A percentile compares a stretch with the other conserved stretches of the same genome.
Conservation (phyloP, 1,284 basidiomycete genomes). For the Caloboletus firmus region DNA sequence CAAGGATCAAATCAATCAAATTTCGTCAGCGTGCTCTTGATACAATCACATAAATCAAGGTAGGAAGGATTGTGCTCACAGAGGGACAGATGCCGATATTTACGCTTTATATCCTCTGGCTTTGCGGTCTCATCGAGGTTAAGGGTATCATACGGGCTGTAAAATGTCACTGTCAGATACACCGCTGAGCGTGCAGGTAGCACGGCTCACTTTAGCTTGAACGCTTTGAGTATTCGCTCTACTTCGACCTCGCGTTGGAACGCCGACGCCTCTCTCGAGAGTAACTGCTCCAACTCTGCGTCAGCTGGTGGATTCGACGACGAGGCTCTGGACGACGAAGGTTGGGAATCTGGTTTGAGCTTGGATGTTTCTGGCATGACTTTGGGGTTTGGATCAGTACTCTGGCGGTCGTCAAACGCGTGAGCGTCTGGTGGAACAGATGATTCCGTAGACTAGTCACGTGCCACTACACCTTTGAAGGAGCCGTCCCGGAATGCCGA, state of each 20-base stretch:
- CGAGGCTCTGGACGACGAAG: conserved; percentile 34
- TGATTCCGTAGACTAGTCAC: conserved; percentile 15
- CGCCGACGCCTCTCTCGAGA: conserved; percentile 76
- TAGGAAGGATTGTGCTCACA: conserved; percentile 49
- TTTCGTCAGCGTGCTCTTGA: conserved; percentile 28
- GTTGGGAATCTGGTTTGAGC: conserved; percentile 2
- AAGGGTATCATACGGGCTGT: conserved; percentile 76
- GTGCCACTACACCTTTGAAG: conserved; percentile 6
- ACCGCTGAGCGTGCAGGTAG: not conserved
- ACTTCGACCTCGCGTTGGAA: conserved; percentile 82
- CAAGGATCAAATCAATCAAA: conserved; percentile 9
- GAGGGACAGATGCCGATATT: conserved; percentile 77
- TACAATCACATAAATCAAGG: conserved; percentile 3
- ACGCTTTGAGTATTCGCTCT: conserved; percentile 81
- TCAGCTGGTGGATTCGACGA: conserved; percentile 31
- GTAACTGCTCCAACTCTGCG: conserved; percentile 67
- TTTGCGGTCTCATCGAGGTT: conserved; percentile 64
- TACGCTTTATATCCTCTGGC: conserved; percentile 74
- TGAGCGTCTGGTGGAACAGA: not conserved
- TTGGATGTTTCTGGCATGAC: conserved; percentile 20
- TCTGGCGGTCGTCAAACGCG: conserved; percentile 3
- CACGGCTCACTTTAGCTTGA: conserved; percentile 73
- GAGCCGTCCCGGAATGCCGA: not conserved
- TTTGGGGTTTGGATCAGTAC: not conserved
- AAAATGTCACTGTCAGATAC: conserved; percentile 1